Evolutionary conservation across 2,329 filamentous ascomycete species (phyloP).

Genomic region (Fusarium robinianum): DNA sequence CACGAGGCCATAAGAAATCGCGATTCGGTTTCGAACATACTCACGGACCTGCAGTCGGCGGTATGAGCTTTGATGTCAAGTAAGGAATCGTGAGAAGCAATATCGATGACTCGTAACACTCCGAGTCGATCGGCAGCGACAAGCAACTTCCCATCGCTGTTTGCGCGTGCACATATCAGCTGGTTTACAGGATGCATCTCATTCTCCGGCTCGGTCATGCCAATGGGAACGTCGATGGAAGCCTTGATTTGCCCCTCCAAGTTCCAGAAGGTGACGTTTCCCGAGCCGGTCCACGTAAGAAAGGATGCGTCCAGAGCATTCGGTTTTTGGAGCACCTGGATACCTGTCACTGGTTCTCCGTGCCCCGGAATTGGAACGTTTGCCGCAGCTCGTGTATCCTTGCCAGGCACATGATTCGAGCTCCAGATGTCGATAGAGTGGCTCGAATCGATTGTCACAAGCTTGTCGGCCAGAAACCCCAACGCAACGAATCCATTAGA

Average conservation of each 20-base stretch:
- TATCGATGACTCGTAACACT: slow-evolving; percentile 73
- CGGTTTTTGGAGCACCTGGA: slow-evolving; percentile 65
- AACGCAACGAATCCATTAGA: slow-evolving; percentile 64
- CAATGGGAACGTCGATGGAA: slow-evolving; percentile 69
- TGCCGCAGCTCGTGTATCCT: slow-evolving; percentile 44
- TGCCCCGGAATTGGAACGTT: slow-evolving; percentile 64
- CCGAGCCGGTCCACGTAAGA: slow-evolving; percentile 85
- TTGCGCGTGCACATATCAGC: slow-evolving; percentile 62
- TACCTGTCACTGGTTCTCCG: slow-evolving; percentile 71
- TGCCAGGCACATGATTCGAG: slow-evolving; percentile 49
- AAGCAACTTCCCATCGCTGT: slow-evolving; percentile 66
- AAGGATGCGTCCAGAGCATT: slow-evolving; percentile 72
- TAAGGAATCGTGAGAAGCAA: slow-evolving; percentile 61
- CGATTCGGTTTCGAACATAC: slow-evolving; percentile 66
- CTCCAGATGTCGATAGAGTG: slow-evolving; percentile 74
- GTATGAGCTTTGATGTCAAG: slow-evolving; percentile 84
- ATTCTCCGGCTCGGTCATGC: slow-evolving; percentile 57
- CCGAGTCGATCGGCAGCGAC: slow-evolving; percentile 87
- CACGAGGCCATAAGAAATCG: slow-evolving; percentile 76
- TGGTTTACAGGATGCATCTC: slow-evolving; percentile 62
- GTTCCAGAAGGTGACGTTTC: slow-evolving; percentile 83
- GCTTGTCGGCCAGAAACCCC: slow-evolving; percentile 67
- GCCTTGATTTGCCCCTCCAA: slow-evolving; percentile 69
- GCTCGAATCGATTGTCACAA: slow-evolving; percentile 76
- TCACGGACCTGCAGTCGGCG: slow-evolving; percentile 81